These are phyloP conservation scores for Tritrichomonas foetus DNA, from an alignment of 208 protist genomes.

Conservation along the genomic window DNA sequence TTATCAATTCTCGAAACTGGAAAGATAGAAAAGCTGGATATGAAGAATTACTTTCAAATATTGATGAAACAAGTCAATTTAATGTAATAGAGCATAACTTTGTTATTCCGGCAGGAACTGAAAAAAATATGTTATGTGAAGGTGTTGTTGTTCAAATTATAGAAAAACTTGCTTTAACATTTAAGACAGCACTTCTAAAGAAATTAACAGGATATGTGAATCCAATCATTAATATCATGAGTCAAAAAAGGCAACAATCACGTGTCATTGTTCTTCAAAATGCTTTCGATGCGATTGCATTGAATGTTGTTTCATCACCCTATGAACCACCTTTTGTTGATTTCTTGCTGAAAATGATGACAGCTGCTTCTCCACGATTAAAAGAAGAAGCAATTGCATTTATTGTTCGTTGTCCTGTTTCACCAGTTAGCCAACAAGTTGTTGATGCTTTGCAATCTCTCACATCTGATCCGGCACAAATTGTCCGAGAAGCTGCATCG, in stretches of 20 bases:
- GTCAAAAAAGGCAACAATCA: not conserved
- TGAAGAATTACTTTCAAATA: not conserved
- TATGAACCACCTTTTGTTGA: constrained; percentile 10
- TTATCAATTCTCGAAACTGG: not conserved
- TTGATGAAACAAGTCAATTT: not conserved
- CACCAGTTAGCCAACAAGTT: not conserved
- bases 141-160: not conserved
- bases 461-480: not conserved
- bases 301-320: not conserved
- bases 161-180: constrained; percentile 10
- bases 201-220: not conserved
- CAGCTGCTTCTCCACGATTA: not conserved
- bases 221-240: not conserved
- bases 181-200: not conserved
- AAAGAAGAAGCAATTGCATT: constrained; percentile 28
- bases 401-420: not conserved
- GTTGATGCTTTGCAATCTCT: not conserved
- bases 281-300: constrained; percentile 8
- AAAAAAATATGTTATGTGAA: not conserved
- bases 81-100: not conserved
- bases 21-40: constrained; percentile 35
- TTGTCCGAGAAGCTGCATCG: not conserved
- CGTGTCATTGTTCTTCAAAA: not conserved
- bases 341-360: not conserved
- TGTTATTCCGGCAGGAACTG: not conserved